A percentile compares a stretch with the other conserved stretches of the same genome.
phyloP scores from a whole-genome alignment of 2,329 filamentous ascomycete species.

The Neofusicoccum parvum region DNA sequence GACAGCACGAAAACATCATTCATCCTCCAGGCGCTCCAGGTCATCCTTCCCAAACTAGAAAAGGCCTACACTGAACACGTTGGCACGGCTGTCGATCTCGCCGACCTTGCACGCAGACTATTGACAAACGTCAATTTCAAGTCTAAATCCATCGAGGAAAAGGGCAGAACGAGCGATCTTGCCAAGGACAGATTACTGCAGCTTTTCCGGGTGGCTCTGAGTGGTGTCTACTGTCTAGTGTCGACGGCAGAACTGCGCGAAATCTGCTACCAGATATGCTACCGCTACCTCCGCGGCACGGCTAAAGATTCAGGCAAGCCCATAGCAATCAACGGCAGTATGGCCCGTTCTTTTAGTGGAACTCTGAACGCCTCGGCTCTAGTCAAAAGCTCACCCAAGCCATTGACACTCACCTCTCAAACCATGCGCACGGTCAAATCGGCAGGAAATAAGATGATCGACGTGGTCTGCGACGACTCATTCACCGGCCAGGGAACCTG shows the following conservation, averaged over 20 bases:
- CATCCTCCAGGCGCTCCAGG: constrained; percentile 81
- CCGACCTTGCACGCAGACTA: constrained; percentile 72
- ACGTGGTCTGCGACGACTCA: constrained; percentile 89
- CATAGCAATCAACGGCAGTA: constrained; percentile 41
- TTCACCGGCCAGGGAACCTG: constrained; percentile 80
- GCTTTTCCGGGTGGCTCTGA: constrained; percentile 83
- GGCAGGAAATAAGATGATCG: constrained; percentile 79
- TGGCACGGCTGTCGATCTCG: constrained; percentile 72
- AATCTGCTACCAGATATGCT: constrained; percentile 88
- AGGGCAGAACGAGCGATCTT: constrained; percentile 57
- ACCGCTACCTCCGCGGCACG: constrained; percentile 77
- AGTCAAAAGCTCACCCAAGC: constrained; percentile 28
- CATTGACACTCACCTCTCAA: constrained; percentile 46
- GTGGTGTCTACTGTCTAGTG: constrained; percentile 74
- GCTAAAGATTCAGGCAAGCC: constrained; percentile 35
- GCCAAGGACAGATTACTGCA: constrained; percentile 89
- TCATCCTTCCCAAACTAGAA: constrained; percentile 86
- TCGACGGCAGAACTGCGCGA: constrained; percentile 74
- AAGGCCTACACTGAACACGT: constrained; percentile 69
- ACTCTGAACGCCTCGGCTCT: constrained; percentile 11
- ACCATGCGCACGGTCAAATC: constrained; percentile 72
- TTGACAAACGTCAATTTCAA: constrained; percentile 70
- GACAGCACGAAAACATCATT: constrained; percentile 72
- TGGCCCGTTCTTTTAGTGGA: constrained; percentile 29
- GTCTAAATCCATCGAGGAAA: constrained; percentile 33